Evolutionary conservation across 2,329 filamentous ascomycete genomes (phyloP), one percentile per base, ranked within the genome.

Genomic region (Exophiala sideris): DNA sequence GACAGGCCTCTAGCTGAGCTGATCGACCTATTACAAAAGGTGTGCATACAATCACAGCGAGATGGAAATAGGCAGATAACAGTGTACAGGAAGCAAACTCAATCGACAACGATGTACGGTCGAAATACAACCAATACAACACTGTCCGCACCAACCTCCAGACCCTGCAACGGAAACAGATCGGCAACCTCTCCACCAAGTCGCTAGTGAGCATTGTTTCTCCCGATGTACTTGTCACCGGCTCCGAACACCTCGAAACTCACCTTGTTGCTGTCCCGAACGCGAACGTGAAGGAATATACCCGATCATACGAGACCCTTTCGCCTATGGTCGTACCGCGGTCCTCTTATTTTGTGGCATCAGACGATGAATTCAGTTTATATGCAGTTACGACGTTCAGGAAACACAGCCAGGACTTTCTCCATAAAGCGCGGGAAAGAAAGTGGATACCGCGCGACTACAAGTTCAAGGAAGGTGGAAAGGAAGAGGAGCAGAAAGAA

Each of bases 191-290:
- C 45, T 83, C 91, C 18, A 96, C 91, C 64, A 95, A 92, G 71
- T 97, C 92, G 10, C 85, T 99, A 61, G 85, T 89, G n/a, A 85
- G 90, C 10, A 84, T 97, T 59, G 87, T 99, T 64, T 82, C 92
- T 66, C 91, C 92, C 7, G 78, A 81, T 50, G 75, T 91, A 55
- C 81, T 96, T 40, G 82, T 96, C 60, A 57, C 51, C 45, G 86
- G 96, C 69, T 96, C 91, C 16, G 94, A 99, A 74, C 97, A 96
- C 73, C 85, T 99, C 64, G 91, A 96, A 75, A 96, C 94, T 29
- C 91, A 96, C 70, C 84, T 99, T 29, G 80, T 99, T 62, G 94
- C 89, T 16, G 89, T 99, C 7, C 94, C 94, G 2, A 83, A 81
- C 45, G 85, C 84, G 62, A 78, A 82, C 52, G 85, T 87, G 65